Conservation (phyloP, 441 rosid species). For the Gossypium trilobum region DNA sequence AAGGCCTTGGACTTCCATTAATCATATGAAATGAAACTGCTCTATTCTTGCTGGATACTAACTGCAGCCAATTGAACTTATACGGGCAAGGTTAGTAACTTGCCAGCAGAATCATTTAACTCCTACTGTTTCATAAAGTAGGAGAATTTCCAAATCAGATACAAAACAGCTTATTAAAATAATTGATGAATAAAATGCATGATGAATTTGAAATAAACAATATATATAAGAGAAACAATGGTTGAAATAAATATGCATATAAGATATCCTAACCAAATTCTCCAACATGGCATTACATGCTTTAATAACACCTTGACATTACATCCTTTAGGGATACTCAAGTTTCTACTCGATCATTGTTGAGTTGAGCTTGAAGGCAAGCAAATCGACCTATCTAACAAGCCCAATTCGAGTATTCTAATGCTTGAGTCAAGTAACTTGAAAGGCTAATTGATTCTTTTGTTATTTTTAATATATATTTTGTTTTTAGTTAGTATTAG, state of each 20-base stretch:
- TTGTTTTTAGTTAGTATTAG: not conserved
- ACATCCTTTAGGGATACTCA: not conserved
- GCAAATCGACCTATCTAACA: not conserved
- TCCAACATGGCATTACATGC: not conserved
- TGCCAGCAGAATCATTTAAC: not conserved
- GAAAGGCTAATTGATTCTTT: not conserved
- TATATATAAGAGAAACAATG: not conserved
- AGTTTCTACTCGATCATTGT: not conserved
- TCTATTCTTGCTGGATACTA: not conserved
- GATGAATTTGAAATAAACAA: not conserved
- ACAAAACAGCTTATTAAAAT: not conserved
- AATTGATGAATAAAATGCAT: not conserved
- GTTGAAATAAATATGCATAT: not conserved
- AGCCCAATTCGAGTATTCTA: not conserved
- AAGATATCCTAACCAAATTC: not conserved
- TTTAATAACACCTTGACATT: not conserved
- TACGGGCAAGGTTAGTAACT: not conserved
- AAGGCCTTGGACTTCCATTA: not conserved
- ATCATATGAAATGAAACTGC: not conserved
- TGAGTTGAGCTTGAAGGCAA: not conserved
- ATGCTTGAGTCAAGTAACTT: not conserved
- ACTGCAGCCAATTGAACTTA: not conserved
- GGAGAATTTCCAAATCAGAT: not conserved
- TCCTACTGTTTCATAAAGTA: not conserved
- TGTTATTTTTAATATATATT: not conserved